These are phyloP conservation scores for Lumnitzera racemosa DNA, from an alignment of 345 rosid genomes.

Conservation along the genomic window DNA sequence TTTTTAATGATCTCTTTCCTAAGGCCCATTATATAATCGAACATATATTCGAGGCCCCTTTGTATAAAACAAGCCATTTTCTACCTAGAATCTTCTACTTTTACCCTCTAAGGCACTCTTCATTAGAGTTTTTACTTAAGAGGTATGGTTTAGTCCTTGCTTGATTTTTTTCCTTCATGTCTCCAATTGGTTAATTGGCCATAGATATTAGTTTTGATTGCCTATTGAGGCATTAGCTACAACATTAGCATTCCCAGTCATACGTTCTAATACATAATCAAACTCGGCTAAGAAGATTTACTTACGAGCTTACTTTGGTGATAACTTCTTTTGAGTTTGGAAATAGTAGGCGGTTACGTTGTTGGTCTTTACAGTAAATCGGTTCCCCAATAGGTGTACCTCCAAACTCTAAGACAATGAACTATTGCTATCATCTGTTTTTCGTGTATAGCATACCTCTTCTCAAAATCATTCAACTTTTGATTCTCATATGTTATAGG, in stretches of 20 bases:
- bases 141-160: too few relatives aligned
- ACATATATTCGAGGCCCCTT: neutral
- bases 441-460: neutral
- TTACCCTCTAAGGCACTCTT: neutral
- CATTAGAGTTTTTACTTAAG: too few relatives aligned
- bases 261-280: slow-evolving; percentile 1
- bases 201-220: neutral
- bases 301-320: neutral
- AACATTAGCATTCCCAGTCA: neutral
- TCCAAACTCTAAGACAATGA: neutral
- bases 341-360: neutral
- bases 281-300: neutral
- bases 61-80: neutral
- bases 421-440: neutral
- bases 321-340: neutral
- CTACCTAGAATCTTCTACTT: neutral
- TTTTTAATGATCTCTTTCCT: neutral
- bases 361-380: neutral
- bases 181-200: neutral
- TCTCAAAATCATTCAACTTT: neutral
- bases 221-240: slow-evolving; percentile 5
- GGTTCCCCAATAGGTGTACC: neutral
- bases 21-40: neutral
- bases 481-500: neutral
- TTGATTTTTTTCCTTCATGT: neutral